Base-by-base conservation (phyloP, 257 asterid species). In the Dorcoceras hygrometricum region DNA sequence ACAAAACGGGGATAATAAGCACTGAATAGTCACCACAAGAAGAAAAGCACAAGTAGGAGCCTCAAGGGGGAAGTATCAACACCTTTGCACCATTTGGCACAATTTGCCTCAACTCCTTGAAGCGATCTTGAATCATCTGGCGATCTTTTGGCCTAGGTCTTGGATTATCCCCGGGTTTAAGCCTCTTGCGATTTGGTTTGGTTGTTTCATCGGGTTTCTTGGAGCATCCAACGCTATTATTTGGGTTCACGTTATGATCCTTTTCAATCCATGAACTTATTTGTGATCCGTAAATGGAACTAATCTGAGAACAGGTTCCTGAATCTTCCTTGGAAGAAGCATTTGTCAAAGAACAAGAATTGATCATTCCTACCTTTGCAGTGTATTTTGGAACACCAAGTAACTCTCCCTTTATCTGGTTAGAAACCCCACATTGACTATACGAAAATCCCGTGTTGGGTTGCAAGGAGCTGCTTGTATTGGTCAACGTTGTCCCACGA, bases 21-120 rank as follows among this genome's bases (percentile, higher is more conserved):
- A 51, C 9, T 20, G 22, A 29, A 5, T 63, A 4, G 22, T 20
- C 31, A 63, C 26, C 19, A 26, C 67, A 51, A 22, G 1, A 25
- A 31, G 25, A 43, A 72, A 66, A 8, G 39, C 32, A 75, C 27
- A 32, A 64, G 8, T 23, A 22, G 2, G 25, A 61, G 25, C 4
- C 26, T 46, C 28, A 29, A 63, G 57, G 3, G 36, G 36, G 46
- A 75, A 28, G 68, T 27, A 57, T 79, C 68, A 91, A 78, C 69
- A 91, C 98, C 96, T 92, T 92, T 39, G 86, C 93, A 48, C 95
- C 98, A 57, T 89, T 89, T 5, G 98, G 98, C 64, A 93, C 96
- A 20, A 93, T 88, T 78, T 93, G 96, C 77, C 99, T 79, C 57
- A 93, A 72, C 60, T 93, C 99, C 83, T 88, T 93, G 20, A 93